Evolutionary conservation across 2,329 filamentous ascomycete species (phyloP).

Genomic region (Alternaria tenuissima): DNA sequence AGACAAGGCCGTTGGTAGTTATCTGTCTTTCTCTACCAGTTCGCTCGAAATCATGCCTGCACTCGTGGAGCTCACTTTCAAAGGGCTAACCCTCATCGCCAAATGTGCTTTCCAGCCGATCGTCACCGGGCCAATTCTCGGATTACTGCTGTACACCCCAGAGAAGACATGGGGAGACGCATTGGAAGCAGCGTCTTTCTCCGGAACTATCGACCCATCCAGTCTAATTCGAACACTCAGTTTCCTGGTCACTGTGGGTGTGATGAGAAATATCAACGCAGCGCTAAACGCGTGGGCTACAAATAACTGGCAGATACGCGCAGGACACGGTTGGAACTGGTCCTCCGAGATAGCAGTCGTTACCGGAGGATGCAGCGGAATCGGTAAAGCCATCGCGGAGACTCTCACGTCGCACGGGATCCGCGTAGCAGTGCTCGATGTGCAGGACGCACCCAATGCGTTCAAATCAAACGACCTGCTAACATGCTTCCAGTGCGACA

Average conservation of each 20-base stretch:
- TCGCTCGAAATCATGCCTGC: neutral
- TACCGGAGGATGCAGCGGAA: slow-evolving; percentile 27
- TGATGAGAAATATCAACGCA: slow-evolving; percentile 3
- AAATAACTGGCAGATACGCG: slow-evolving; percentile 13
- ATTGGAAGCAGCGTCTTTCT: neutral
- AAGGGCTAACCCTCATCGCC: neutral
- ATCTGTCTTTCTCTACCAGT: neutral
- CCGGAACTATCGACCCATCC: neutral
- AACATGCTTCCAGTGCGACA: slow-evolving; percentile 28
- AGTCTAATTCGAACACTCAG: neutral
- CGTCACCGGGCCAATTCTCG: slow-evolving; percentile 4
- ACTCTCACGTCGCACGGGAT: slow-evolving; percentile 17
- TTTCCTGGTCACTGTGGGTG: slow-evolving; percentile 4
- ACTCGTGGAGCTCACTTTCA: neutral
- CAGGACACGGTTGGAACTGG: slow-evolving; percentile 22
- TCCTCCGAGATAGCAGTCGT: slow-evolving; percentile 24
- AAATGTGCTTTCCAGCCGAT: slow-evolving; percentile 7
- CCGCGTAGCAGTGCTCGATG: slow-evolving; percentile 25
- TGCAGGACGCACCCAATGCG: slow-evolving; percentile 12
- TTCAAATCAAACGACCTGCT: slow-evolving; percentile 16
- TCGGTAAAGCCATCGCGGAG: slow-evolving; percentile 24
- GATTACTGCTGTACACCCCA: slow-evolving; percentile 5
- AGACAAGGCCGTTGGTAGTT: neutral
- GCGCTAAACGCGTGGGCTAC: slow-evolving; percentile 13
- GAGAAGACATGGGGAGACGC: neutral